Conservation (phyloP, 208 protist genomes). For the Acanthamoeba triangularis region DNA sequence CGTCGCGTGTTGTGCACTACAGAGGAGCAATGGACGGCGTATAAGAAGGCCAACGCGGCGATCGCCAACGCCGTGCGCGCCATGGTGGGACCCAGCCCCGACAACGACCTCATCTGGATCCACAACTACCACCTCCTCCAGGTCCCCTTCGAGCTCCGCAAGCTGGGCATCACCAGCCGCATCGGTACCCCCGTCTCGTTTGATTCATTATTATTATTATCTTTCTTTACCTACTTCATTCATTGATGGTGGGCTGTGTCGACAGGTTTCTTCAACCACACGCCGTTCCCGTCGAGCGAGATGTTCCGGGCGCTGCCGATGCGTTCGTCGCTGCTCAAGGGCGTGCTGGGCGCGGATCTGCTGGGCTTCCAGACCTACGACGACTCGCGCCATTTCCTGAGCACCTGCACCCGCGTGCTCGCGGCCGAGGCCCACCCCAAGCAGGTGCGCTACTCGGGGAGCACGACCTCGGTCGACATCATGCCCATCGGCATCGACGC, state of each 20-base stretch:
- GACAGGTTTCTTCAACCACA: conserved; percentile 90
- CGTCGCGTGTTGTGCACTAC: too few relatives aligned
- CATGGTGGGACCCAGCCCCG: background rate
- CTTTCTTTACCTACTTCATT: background rate
- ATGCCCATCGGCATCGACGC: conserved; percentile 85
- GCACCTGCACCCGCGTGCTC: conserved; percentile 85
- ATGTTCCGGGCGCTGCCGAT: conserved; percentile 88
- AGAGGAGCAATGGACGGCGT: conserved; percentile 54
- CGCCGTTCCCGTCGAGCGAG: conserved; percentile 89
- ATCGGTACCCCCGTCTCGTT: background rate
- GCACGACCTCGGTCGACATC: conserved; percentile 67
- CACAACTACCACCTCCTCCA: conserved; percentile 66
- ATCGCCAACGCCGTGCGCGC: conserved; percentile 23
- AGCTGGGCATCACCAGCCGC: conserved; percentile 39
- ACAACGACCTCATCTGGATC: conserved; percentile 71
- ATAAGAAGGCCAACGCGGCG: conserved; percentile 19
- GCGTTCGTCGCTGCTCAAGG: conserved; percentile 85
- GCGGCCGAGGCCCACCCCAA: conserved; percentile 65
- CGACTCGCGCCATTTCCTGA: conserved; percentile 89
- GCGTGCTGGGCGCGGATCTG: conserved; percentile 87
- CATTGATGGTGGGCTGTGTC: background rate
- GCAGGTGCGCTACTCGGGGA: conserved; percentile 72
- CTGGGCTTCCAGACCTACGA: conserved; percentile 89
- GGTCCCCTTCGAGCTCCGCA: conserved; percentile 49
- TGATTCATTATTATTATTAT: background rate